Evolutionary conservation across 2,329 filamentous ascomycete genomes (phyloP), one percentile per base, ranked within the genome.

Genomic region (Ophiocordyceps unilateralis): DNA sequence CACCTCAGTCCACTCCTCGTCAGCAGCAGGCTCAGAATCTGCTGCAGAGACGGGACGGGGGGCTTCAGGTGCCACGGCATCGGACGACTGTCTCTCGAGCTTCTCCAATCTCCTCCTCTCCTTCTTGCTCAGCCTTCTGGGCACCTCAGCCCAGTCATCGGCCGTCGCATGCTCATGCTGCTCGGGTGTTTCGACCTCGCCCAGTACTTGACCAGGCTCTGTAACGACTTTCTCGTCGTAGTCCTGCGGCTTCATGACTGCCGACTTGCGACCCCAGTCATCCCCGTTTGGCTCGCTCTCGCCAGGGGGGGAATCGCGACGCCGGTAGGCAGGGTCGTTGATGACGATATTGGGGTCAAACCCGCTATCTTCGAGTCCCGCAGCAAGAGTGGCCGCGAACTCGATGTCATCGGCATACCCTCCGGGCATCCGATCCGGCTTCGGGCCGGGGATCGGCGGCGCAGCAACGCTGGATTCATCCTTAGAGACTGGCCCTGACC

Each of bases 331-430:
- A 0, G 75, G 72, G 50, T 85, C 70, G 39, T 83, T 66, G 30
- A 81, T 78, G 39, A 85, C 76, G 45, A 85, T 75, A 36, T 81
- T 71, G 5, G 78, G 74, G 51, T 83, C 72, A 48, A 86, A 85
- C 0, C 81, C 81, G 39, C 76, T 73, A n/a, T 76, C 71, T 53
- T 78, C 63, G 41, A 83, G 65, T 1, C 77, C 79, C 40, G 80
- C 82, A 45, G 80, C 79, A 40, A 85, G 60, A 3, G 73, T 76
- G 23, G 81, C 81, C 8, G 78, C 75, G 49, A 86, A 85, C 42
- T 77, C 76, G 9, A 81, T 61, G 50, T 85, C 81, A 44, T 79
- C 72, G 1, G 64, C 72, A 52, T 82, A 87, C 10, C 70, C 63
- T 19, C 80, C 81, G 21, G 80, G 78, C 57, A 81, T 73, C 44